Conservation (phyloP, 2,329 filamentous ascomycete species). For the Emydomyces testavorans region DNA sequence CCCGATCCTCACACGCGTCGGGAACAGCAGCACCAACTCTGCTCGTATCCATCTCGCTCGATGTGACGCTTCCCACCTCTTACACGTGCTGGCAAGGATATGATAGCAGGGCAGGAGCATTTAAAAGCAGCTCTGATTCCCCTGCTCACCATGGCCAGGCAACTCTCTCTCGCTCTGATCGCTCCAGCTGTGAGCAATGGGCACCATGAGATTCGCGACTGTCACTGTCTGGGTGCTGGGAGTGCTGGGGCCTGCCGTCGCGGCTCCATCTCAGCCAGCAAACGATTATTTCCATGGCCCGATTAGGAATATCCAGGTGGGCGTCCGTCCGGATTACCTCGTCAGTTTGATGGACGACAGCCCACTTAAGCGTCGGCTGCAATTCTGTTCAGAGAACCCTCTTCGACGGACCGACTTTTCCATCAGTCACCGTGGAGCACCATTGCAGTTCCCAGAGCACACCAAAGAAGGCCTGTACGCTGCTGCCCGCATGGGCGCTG, state of each 20-base stretch:
- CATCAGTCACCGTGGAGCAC: conserved; percentile 53
- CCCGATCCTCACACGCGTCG: no score
- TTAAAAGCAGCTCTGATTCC: background rate
- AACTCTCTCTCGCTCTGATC: background rate
- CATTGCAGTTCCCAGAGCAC: conserved; percentile 55
- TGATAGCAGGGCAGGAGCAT: background rate
- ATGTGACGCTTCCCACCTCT: no score
- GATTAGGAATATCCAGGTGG: conserved; percentile 42
- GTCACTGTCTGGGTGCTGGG: conserved; percentile 3
- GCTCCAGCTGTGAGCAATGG: conserved; percentile 30
- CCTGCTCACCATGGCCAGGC: background rate
- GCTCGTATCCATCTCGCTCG: no score
- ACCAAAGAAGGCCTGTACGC: conserved; percentile 49
- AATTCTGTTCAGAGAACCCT: conserved; percentile 46
- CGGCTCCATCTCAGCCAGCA: conserved; percentile 2
- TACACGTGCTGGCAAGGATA: conserved; percentile 5
- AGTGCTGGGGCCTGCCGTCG: background rate
- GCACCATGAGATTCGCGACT: conserved; percentile 5
- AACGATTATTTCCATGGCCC: background rate
- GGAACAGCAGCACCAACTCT: no score
- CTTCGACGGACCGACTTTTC: conserved; percentile 45
- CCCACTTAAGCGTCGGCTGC: conserved; percentile 48
- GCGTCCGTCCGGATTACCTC: conserved; percentile 54
- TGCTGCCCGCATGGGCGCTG: conserved; percentile 55
- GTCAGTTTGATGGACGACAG: conserved; percentile 52